These are phyloP conservation scores for Solanum bulbocastanum DNA, from an alignment of 257 asterid genomes.

Conservation along the genomic window DNA sequence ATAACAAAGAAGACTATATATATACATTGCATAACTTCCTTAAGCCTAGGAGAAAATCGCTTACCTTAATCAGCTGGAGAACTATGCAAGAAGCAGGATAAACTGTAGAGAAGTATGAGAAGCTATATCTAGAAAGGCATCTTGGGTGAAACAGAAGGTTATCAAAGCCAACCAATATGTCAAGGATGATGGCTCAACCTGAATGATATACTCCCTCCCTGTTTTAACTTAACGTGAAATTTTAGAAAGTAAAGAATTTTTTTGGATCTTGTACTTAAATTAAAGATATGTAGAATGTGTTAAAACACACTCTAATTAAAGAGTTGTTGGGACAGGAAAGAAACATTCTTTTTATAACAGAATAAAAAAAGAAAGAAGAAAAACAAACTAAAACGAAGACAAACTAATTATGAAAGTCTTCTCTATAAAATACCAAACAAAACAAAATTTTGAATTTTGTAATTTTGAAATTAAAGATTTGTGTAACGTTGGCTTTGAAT, in stretches of 20 bases:
- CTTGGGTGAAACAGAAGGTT: background rate
- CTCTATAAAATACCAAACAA: background rate
- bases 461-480: background rate
- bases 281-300: too few species aligned
- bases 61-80: background rate
- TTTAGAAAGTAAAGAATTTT: too few species aligned
- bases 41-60: too few species aligned
- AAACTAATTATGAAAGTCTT: background rate
- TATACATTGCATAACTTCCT: too few species aligned
- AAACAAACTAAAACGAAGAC: too few species aligned
- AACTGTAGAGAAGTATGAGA: background rate
- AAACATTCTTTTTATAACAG: background rate
- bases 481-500: background rate
- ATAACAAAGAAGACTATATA: too few species aligned
- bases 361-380: too few species aligned
- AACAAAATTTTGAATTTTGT: background rate
- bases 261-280: too few species aligned
- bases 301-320: background rate
- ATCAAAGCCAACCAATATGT: background rate
- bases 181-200: background rate
- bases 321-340: background rate
- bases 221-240: accelerated
- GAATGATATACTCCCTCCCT: background rate
- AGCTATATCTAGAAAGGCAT: background rate
- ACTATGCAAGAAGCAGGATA: background rate